A percentile compares a stretch with the other conserved stretches of the same genome.
Conservation (phyloP, 2,329 filamentous ascomycete genomes). For the Botrytis cinerea region DNA sequence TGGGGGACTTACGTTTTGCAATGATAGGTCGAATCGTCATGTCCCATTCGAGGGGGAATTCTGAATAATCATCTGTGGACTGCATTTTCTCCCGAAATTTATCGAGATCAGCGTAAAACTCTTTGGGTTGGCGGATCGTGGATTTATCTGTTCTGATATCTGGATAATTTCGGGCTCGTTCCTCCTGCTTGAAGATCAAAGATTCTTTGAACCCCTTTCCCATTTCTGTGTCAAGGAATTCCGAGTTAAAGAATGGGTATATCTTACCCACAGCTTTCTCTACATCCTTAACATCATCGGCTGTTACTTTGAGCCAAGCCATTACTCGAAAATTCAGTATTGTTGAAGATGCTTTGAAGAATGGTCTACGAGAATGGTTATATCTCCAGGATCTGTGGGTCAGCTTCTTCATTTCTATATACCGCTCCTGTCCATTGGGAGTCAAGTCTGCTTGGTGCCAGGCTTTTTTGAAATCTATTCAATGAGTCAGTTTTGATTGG, state of each 20-base stretch:
- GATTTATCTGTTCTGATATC: constrained; percentile 45
- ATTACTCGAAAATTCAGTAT: constrained; percentile 39
- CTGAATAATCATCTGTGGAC: constrained; percentile 36
- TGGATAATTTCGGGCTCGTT: constrained; percentile 44
- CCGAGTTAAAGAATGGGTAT: constrained; percentile 45
- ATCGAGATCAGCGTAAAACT: constrained; percentile 43
- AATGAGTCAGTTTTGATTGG: background rate
- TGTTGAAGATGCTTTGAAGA: constrained; percentile 29
- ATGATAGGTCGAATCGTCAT: constrained; percentile 46
- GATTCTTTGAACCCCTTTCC: constrained; percentile 44
- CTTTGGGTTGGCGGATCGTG: constrained; percentile 42
- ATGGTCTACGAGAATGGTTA: constrained; percentile 26
- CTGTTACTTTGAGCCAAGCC: constrained; percentile 39
- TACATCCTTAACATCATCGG: constrained; percentile 41
- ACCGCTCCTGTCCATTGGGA: constrained; percentile 44
- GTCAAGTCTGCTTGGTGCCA: constrained; percentile 50
- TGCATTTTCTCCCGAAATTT: constrained; percentile 28
- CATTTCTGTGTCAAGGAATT: constrained; percentile 44
- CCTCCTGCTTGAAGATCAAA: constrained; percentile 45
- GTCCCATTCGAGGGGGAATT: constrained; percentile 46
- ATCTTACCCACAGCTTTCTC: constrained; percentile 44
- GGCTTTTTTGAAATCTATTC: constrained; percentile 44
- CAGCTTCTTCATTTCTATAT: constrained; percentile 44
- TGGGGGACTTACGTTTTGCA: constrained; percentile 41
- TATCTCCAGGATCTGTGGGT: constrained; percentile 40